Percentiles rank a stretch among this genome's conserved stretches.
phyloP scores from a whole-genome alignment of 305 asterid species.

The Fraxinus paxiana region DNA sequence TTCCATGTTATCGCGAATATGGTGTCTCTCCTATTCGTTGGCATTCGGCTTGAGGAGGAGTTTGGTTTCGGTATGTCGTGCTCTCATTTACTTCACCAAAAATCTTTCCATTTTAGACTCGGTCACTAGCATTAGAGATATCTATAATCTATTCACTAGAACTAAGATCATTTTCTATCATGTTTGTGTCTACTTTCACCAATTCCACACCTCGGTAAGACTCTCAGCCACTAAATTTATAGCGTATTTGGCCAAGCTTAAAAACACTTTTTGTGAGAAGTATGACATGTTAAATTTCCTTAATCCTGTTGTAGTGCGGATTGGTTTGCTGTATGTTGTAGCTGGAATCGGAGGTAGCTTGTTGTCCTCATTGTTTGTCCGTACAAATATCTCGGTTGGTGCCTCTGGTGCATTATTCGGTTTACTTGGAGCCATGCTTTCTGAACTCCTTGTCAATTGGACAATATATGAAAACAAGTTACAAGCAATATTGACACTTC shows the following conservation, averaged over 20 bases:
- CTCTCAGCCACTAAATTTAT: background rate
- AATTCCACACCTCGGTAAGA: background rate
- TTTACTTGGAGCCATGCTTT: conserved; percentile 87
- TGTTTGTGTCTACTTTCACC: background rate
- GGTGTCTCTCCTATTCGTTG: conserved; percentile 76
- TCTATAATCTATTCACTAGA: background rate
- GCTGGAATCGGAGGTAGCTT: conserved; percentile 87
- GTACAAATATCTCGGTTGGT: conserved; percentile 69
- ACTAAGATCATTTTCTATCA: background rate
- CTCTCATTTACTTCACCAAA: background rate
- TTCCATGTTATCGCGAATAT: conserved; percentile 83
- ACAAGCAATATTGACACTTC: conserved; percentile 55
- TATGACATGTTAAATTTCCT: background rate
- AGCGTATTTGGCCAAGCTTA: background rate
- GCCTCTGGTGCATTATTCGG: conserved; percentile 96
- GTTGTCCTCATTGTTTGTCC: conserved; percentile 58
- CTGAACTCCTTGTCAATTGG: conserved; percentile 88
- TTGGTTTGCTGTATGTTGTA: conserved; percentile 56
- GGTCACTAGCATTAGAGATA: background rate
- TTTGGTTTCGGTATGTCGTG: conserved; percentile 68
- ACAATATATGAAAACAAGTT: conserved; percentile 79
- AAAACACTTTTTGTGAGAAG: background rate
- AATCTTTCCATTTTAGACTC: background rate
- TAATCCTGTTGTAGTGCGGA: conserved; percentile 40
- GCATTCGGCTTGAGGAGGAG: conserved; percentile 87